A percentile compares a stretch with the other conserved stretches of the same genome.
Evolutionary conservation across 495 filamentous ascomycete genomes (phyloP).

Genomic region (Stereocaulon alpinum): DNA sequence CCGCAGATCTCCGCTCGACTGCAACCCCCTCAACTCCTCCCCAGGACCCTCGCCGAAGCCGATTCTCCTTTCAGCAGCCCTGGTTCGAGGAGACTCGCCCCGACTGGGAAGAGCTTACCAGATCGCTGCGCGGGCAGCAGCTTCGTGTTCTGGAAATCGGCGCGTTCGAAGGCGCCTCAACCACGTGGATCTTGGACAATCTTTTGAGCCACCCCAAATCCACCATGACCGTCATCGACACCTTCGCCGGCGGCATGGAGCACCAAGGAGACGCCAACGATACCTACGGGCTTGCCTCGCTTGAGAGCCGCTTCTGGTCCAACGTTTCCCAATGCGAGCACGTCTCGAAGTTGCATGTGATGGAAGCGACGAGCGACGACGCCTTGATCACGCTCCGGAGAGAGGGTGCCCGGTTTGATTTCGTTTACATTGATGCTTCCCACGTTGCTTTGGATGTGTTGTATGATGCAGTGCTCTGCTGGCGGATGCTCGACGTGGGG

Average conservation of each 20-base stretch:
- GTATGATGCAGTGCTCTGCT: conserved; percentile 15
- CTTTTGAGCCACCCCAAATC: conserved; percentile 16
- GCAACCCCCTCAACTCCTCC: background rate
- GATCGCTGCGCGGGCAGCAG: background rate
- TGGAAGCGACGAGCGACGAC: conserved; percentile 16
- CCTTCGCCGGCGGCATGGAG: conserved; percentile 19
- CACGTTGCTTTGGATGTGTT: conserved; percentile 14
- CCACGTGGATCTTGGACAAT: conserved; percentile 19
- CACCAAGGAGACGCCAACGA: background rate
- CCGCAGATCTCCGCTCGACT: background rate
- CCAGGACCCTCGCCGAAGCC: conserved; percentile 4
- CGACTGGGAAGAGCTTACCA: conserved; percentile 10
- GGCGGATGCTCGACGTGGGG: conserved; percentile 8
- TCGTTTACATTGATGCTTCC: conserved; percentile 19
- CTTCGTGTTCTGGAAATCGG: conserved; percentile 15
- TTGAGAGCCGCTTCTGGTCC: conserved; percentile 12
- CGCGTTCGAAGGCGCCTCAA: conserved; percentile 17
- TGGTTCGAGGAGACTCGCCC: conserved; percentile 11
- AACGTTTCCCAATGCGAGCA: conserved; percentile 14
- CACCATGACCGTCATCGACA: conserved; percentile 14
- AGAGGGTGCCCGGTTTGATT: conserved; percentile 5
- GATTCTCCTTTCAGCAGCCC: conserved; percentile 8
- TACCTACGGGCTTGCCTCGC: background rate
- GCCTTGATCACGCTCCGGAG: conserved; percentile 10
- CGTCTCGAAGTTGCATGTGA: conserved; percentile 9